A percentile compares a stretch with the other conserved stretches of the same genome.
Conservation (phyloP, 805 yeast genomes). For the Nakazawaea sp. region DNA sequence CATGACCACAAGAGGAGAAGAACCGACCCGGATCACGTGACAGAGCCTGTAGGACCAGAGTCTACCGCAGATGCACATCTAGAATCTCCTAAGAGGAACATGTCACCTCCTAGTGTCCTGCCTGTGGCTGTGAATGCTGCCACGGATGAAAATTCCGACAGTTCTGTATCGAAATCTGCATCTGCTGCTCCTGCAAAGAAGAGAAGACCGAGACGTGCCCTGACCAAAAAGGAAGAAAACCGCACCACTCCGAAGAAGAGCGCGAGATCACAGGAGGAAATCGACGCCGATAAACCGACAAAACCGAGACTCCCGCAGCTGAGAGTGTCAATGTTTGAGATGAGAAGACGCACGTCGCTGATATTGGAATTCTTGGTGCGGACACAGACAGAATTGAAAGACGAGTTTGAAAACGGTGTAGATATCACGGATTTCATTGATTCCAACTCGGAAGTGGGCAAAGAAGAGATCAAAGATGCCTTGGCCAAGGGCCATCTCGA, state of each 20-base stretch:
- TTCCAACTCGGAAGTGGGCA: conserved; percentile 22
- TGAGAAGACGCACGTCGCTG: conserved; percentile 83
- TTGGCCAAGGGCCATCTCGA: conserved; percentile 48
- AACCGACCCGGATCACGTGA: background rate
- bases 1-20: background rate
- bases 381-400: conserved; percentile 75
- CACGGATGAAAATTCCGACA: conserved; percentile 5
- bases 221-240: conserved; percentile 10
- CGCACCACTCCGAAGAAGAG: conserved; percentile 14
- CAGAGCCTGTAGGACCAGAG: background rate
- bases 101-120: no score
- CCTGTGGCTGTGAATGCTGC: background rate
- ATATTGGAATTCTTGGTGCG: conserved; percentile 87
- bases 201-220: conserved; percentile 14
- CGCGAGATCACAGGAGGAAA: conserved; percentile 23
- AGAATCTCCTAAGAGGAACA: no score
- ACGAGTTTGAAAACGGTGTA: conserved; percentile 58
- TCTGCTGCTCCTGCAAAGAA: conserved; percentile 5
- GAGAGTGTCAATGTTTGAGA: conserved; percentile 69
- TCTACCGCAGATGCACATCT: background rate
- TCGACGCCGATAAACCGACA: conserved; percentile 61
- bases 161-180: conserved; percentile 2
- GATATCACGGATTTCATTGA: conserved; percentile 40
- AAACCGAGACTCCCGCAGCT: conserved; percentile 81
- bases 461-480: conserved; percentile 22